phyloP scores from a whole-genome alignment of 371 early-diverging fungal species.

The Rhizopus stolonifer region DNA sequence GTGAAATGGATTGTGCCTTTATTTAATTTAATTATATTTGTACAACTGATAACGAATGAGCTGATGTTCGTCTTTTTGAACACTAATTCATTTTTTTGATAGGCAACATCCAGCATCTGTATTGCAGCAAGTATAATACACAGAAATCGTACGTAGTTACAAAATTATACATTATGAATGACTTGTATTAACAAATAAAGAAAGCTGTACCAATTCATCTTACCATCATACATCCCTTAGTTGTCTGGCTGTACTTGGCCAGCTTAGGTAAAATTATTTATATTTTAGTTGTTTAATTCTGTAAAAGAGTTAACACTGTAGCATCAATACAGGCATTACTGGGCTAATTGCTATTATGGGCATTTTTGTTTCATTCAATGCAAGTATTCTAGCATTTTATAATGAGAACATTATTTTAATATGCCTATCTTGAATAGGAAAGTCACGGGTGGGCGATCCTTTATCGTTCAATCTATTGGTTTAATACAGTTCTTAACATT shows the following conservation, averaged over 20 bases:
- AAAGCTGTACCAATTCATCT: constrained; percentile 49
- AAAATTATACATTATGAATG: constrained; percentile 5
- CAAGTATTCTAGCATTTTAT: constrained; percentile 13
- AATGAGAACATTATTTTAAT: neutral
- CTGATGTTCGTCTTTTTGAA: constrained; percentile 32
- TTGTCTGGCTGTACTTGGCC: constrained; percentile 42
- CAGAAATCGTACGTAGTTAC: constrained; percentile 34
- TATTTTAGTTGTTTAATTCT: neutral
- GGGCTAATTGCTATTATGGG: constrained; percentile 39
- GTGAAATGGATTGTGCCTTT: neutral
- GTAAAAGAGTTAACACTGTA: neutral
- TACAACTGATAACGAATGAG: constrained; percentile 4
- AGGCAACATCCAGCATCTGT: constrained; percentile 27
- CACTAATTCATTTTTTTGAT: constrained; percentile 15
- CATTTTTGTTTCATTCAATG: constrained; percentile 32
- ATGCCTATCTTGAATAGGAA: constrained; percentile 21
- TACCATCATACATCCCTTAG: constrained; percentile 24
- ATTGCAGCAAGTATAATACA: constrained; percentile 37
- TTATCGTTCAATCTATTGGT: constrained; percentile 36
- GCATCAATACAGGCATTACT: constrained; percentile 22
- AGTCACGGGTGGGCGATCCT: constrained; percentile 37
- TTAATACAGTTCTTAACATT: constrained; percentile 29
- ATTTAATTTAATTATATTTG: neutral
- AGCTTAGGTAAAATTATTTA: constrained; percentile 23
- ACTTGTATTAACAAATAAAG: neutral